Evolutionary conservation across 192 early-diverging fungal species (phyloP).

Genomic region (Piromyces sp.): DNA sequence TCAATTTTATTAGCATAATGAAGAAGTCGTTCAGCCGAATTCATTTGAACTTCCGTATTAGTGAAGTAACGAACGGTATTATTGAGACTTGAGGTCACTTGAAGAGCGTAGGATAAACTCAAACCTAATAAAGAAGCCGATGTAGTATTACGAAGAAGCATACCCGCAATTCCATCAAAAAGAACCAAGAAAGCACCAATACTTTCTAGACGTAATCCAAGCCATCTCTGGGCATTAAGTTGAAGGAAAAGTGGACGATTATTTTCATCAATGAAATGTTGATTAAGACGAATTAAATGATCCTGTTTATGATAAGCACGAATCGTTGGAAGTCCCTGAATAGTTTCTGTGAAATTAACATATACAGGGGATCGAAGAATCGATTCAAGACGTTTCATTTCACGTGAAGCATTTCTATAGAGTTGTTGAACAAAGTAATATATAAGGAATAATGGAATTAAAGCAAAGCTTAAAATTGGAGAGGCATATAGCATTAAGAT

Average conservation of each 20-base stretch:
- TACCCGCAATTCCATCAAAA: slow-evolving; percentile 49
- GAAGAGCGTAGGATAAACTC: slow-evolving; percentile 60
- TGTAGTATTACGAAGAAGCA: slow-evolving; percentile 31
- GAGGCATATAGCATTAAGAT: slow-evolving; percentile 26
- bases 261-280: slow-evolving; percentile 48
- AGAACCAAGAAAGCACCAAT: slow-evolving; percentile 64
- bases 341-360: slow-evolving; percentile 41
- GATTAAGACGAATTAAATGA: slow-evolving; percentile 54
- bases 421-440: slow-evolving; percentile 47
- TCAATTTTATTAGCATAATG: not conserved
- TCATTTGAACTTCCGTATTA: slow-evolving; percentile 15
- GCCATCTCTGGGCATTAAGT: slow-evolving; percentile 51
- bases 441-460: slow-evolving; percentile 48
- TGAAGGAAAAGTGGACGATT: slow-evolving; percentile 63
- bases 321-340: slow-evolving; percentile 69
- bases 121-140: slow-evolving; percentile 55
- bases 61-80: slow-evolving; percentile 63
- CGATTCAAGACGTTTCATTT: slow-evolving; percentile 44
- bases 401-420: slow-evolving; percentile 63
- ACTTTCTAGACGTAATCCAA: slow-evolving; percentile 59
- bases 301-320: slow-evolving; percentile 62
- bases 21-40: not conserved
- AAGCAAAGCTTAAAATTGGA: slow-evolving; percentile 52
- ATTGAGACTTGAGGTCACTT: slow-evolving; percentile 57
- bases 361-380: slow-evolving; percentile 22